Evolutionary conservation across 345 rosid genomes (phyloP), one percentile per base, ranked within the genome.

Genomic region (Xanthoceras sorbifolium): DNA sequence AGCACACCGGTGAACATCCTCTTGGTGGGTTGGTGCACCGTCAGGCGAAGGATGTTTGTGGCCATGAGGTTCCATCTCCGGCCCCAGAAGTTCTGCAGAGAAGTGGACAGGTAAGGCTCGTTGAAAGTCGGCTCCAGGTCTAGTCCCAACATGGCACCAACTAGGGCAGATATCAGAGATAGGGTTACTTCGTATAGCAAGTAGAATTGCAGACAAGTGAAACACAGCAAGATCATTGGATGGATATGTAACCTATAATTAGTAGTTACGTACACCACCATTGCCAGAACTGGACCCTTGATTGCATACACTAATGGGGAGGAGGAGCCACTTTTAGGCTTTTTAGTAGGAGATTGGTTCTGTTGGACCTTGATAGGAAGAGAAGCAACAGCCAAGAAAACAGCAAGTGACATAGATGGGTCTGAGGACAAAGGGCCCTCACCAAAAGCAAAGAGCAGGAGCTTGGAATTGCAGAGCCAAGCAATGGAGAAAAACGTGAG

Each of bases 41-140:
- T 84, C 2, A 89, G 89, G 22, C 82, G 87, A 0, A 93, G 76
- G 82, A 91, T 89, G 14, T 84, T 34, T 0, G 86, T 23, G 69
- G 89, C 93, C 85, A 77, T 80, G 36, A 91, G 76, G 79, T 93
- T 93, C 94, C 97, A 90, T 78, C 93, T 81, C 38, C 65, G 76
- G 5, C 97, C 94, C 98, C 93, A 91, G 25, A 93, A 91, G 59
- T 93, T 92, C 15, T 91, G 97, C 0, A 93, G 81, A 0, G 98
- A 91, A 4, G 98, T 85, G 0, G 93, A 80, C 9, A 92, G 81
- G 72, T 76, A 86, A 0, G 94, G 94, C 72, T 87, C 76, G 52
- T 89, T 76, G 85, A 90, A 88, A 77, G 82, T 91, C 9, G 86
- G 87, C 79, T 89, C 92, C 0, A 89, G 85, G 79, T 83, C 84